Evolutionary conservation across 106 monocot species (phyloP), one percentile per base, ranked within the genome.

Genomic region (Acanthochlamys bracteata): DNA sequence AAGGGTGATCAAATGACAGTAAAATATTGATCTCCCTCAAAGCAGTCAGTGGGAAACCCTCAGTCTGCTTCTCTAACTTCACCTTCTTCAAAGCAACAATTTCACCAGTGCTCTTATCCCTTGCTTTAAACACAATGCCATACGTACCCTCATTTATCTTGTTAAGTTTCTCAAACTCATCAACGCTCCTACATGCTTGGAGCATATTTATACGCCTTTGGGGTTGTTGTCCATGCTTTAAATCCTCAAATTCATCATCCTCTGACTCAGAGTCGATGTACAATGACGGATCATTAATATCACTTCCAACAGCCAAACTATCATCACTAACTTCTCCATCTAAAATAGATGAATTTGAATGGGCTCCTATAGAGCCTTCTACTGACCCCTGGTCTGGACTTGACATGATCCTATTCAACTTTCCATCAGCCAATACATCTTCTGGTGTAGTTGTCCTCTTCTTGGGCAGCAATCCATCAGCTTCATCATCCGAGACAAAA

Each of bases 81-180:
- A 90, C 82, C 75, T 90, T 90, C 77, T 90, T 90, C 70, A 90
- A 42, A 27, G 90, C 90, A 42, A 90, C 90, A 20, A 85, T 69
- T 20, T 86, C 90, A 17, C 80, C 77, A 7, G 77, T 85, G 66
- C 72, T 86, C 71, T 83, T 85, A 73, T 85, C 90, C 71, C 67
- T 82, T 25, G 90, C 90, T 71, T 82, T 79, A 46, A 74, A 90
- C 20, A 90, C 90, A 73, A 90, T 74, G 10, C 90, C 90, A 46
- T 90, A 85, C 56, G 82, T 86, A n/a, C 90, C 90, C 69, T 90
- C 90, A 60, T 86, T 68, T 22, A 90, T 86, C 70, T 86, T 90
- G 55, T 90, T 86, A 40, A 85, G 69, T 56, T 80, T 70, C 69
- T 88, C 88, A 67, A 88, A 88, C 47, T 88, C 88, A 72, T 88